Evolutionary conservation across 2,329 filamentous ascomycete genomes (phyloP), one percentile per base, ranked within the genome.

Genomic region (Fusarium nisikadoi): DNA sequence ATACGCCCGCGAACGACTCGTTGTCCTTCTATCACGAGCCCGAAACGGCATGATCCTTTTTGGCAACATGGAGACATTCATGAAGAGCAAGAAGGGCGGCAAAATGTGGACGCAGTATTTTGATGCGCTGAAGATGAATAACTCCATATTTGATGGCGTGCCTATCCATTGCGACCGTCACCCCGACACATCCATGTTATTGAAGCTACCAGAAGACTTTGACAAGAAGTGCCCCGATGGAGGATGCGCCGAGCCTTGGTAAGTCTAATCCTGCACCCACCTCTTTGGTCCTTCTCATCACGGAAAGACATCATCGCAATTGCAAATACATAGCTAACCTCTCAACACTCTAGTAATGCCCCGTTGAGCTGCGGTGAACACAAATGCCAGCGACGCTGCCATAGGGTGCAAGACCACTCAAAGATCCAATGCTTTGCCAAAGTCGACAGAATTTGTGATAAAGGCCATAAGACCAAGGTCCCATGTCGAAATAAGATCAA

Each of bases 1-100:
- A 84, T 77, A 82, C 0, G 84, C 90, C 0, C 88, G 88, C 0
- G 88, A 94, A 71, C 84, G 93, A 2, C 78, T 94, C 1, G 94
- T 94, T 23, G 92, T 94, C 0, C 80, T 94, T 4, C 79, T 93
- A 3, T 92, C 92, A 0, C 83, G 93, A 64, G 92, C 92, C 1
- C 85, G 91, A 3, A 82, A 92, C 59, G 87, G 84, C 1, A 78
- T 94, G 19, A 87, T 94, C n/a, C 83, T 95, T 71, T 87, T 94
- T 46, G 91, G 92, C 0, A 93, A 93, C 75, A 85, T 89, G 60
- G 80, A 87, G 0, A 94, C 92, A 0, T 94, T 94, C 71, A 84
- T 88, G 74, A 81, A 83, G 5, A 88, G 90, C 3, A 84, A 83
- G 42, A 78, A 76, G 20, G 79, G 78, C 2, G 63, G 72, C 0